Conservation (phyloP, 352 stramenopile species). For the Phytophthora cajani region DNA sequence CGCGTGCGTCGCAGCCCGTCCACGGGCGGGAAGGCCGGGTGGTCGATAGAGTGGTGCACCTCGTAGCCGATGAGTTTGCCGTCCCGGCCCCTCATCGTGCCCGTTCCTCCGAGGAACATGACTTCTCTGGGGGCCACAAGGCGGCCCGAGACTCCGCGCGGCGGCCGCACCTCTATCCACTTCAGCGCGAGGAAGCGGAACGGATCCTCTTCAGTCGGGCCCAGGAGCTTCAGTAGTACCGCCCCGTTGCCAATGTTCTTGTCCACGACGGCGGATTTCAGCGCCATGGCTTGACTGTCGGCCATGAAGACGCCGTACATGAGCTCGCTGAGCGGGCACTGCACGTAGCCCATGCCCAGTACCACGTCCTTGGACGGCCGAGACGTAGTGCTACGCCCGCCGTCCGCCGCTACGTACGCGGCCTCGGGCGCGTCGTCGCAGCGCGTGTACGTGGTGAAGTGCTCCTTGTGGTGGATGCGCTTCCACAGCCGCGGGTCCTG, state of each 20-base stretch:
- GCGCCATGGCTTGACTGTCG: constrained; percentile 36
- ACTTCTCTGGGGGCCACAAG: constrained; percentile 50
- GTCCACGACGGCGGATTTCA: constrained; percentile 40
- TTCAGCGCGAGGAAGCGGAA: constrained; percentile 56
- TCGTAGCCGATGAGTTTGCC: constrained; percentile 62
- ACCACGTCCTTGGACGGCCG: constrained; percentile 45
- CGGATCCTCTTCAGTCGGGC: constrained; percentile 41
- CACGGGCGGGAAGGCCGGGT: constrained; percentile 38
- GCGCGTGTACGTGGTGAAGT: constrained; percentile 45
- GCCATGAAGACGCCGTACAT: constrained; percentile 50
- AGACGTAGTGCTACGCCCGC: constrained; percentile 32
- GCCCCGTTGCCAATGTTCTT: constrained; percentile 46
- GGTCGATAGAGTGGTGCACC: constrained; percentile 66
- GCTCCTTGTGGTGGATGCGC: constrained; percentile 34
- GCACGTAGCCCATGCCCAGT: constrained; percentile 51
- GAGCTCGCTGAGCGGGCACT: constrained; percentile 52
- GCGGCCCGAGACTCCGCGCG: constrained; percentile 32
- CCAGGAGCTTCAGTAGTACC: constrained; percentile 44
- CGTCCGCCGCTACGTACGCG: constrained; percentile 39
- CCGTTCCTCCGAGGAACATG: constrained; percentile 49
- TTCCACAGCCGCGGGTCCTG: constrained; percentile 48
- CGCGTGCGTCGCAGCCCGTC: constrained; percentile 43
- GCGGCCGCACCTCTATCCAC: constrained; percentile 44
- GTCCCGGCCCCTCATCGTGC: constrained; percentile 36
- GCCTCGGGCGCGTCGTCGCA: constrained; percentile 35